Conservation (phyloP, 768 basidiomycete species). For the Phallus indusiatus region DNA sequence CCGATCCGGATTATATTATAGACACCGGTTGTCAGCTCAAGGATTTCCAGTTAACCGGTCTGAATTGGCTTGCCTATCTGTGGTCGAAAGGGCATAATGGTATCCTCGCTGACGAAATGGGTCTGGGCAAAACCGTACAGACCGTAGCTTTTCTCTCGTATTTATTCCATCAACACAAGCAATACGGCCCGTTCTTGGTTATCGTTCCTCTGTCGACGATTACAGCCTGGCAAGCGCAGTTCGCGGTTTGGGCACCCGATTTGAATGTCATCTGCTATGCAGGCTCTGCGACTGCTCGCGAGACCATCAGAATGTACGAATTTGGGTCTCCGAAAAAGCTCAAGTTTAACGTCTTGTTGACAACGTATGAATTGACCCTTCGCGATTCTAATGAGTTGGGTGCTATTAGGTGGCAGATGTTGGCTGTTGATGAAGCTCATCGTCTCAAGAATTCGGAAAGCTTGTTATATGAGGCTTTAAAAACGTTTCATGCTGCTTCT, state of each 20-base stretch:
- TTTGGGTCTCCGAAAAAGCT: constrained; percentile 84
- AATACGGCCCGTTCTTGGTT: constrained; percentile 95
- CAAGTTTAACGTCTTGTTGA: constrained; percentile 94
- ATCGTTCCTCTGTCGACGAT: constrained; percentile 98
- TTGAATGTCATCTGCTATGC: constrained; percentile 96
- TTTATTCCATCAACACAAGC: constrained; percentile 83
- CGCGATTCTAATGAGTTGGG: constrained; percentile 83
- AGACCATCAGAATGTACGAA: constrained; percentile 87
- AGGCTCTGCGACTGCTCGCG: constrained; percentile 77
- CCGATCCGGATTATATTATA: constrained; percentile 80
- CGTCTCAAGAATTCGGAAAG: constrained; percentile 97
- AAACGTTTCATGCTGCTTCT: constrained; percentile 80
- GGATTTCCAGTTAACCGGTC: constrained; percentile 95
- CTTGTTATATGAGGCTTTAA: constrained; percentile 90
- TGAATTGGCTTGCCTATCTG: constrained; percentile 97
- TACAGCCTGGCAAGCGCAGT: constrained; percentile 96
- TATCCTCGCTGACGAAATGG: constrained; percentile 99
- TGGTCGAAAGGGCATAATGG: constrained; percentile 96
- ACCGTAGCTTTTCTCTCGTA: constrained; percentile 92
- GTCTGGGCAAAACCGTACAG: constrained; percentile 98
- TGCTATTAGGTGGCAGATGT: constrained; percentile 94
- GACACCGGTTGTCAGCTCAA: constrained; percentile 79
- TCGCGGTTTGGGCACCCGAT: constrained; percentile 90
- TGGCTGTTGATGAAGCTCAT: constrained; percentile 98
- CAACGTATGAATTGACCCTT: constrained; percentile 93